Base-by-base conservation (phyloP, 2,329 filamentous ascomycete species). In the Phialocephala sp. region DNA sequence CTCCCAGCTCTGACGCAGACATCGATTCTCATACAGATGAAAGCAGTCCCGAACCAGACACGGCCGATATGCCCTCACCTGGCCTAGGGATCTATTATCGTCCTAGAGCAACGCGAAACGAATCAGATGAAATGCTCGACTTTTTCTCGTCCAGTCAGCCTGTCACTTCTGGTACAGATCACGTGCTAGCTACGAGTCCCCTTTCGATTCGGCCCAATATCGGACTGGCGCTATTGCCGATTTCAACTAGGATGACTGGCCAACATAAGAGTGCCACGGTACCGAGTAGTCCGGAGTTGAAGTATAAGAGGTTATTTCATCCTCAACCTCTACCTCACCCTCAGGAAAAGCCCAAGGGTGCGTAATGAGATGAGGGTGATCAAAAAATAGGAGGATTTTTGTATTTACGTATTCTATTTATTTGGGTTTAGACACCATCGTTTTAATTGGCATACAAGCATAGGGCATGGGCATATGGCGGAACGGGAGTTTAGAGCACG, bases 11-110 rank as follows among this genome's bases (percentile, higher is more conserved):
- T 20, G 73, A 76, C 37, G 73, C 69, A 27, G 72, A 76, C 41
- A 61, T 73, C 20, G 73, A 76, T 63, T 73, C 74, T 6, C 71
- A 71, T 45, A 75, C 73, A 6, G 73, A 76, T 62, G 73, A 72
- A 37, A 75, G 71, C 27, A 73, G 64, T 60, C 68, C 72, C 1
- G 74, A 76, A 55, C 61, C 57, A 3, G 71, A 73, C 12, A 15
- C 56, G 4, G 57, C 43, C 14, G 64, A 66, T 18, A 58, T 50
- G 20, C 50, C 50, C 11, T 27, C 24, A 18, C 62, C 60, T 14
- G 66, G 65, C 3, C 15, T 70, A 4, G 27, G 27, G 3, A 32
- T 32, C 27, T 68, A 67, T 2, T 22, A 70, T 5, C 66, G 67
- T 41, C 61, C 63, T 36, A 20, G 43, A 14, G 52, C 47, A 37